Evolutionary conservation across 148 eudicot species (phyloP), one percentile per base, ranked within the genome.

Genomic region (Camellia lanceoleosa): DNA sequence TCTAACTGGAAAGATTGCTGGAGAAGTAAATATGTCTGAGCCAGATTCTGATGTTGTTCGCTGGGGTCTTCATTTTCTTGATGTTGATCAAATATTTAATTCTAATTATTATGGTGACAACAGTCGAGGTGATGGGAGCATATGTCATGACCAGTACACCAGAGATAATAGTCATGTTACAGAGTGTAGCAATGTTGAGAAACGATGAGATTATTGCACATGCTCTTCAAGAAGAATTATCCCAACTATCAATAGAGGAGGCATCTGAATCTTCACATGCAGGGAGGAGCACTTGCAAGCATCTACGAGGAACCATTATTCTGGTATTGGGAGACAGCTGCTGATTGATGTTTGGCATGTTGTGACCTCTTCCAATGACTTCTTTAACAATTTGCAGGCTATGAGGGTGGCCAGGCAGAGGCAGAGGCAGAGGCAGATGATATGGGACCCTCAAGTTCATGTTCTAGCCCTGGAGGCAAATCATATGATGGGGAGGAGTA

Each of bases 391-490:
- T 81, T 59, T 82, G 81, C 89, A 95, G 94, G 75, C 77, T 79
- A 85, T 63, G 92, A 85, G 80, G 86, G 75, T 74, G 78, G 83
- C 64, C 78, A 52, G 63, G 85, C 81, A 42, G 90, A 75, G 75
- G 83, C 69, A 63, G 88, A 89, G 85, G 82, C 74, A 51, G 88
- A 88, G 87, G n/a, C n/a, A n/a, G n/a, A n/a, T 15, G 92, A 86
- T 80, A 78, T 79, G 61, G 88, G 80, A 23, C 78, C 86, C 74
- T 90, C 92, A 44, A 93, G 95, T 73, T 86, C 91, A 67, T 89
- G 96, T 84, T 95, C 97, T 66, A 90, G 97, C 69, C 94, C 94
- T 74, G 92, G 82, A 71, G 87, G 86, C 82, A 86, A 78, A 85
- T 90, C 93, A 77, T 83, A 85, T 83, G 89, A 89, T 59, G 92